Percentiles rank a stretch among this genome's conserved stretches.
Conservation (phyloP, 352 stramenopile species). For the Achlya hypogyna region DNA sequence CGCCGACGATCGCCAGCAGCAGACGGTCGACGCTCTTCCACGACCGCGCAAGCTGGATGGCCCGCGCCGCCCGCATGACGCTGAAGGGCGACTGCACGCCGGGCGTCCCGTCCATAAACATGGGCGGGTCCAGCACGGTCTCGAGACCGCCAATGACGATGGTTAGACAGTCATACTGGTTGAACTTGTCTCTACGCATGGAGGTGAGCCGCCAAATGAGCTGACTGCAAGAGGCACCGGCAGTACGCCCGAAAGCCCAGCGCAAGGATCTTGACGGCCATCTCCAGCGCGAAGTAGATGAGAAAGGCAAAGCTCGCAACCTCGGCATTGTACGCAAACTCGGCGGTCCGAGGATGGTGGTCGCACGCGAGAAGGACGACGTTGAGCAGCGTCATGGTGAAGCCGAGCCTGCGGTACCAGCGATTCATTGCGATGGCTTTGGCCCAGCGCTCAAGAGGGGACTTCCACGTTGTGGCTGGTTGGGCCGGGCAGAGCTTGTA, state of each 20-base stretch:
- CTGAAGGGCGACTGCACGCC: constrained; percentile 35
- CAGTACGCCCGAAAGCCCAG: constrained; percentile 67
- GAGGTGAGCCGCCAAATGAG: neutral
- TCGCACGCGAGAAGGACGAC: constrained; percentile 70
- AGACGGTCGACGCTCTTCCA: constrained; percentile 88
- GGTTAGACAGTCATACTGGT: constrained; percentile 79
- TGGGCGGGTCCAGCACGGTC: constrained; percentile 49
- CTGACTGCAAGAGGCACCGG: constrained; percentile 6
- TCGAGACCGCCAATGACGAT: constrained; percentile 70
- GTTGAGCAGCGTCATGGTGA: constrained; percentile 80
- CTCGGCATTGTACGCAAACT: constrained; percentile 47
- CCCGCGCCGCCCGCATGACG: constrained; percentile 81
- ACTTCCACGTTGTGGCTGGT: constrained; percentile 49
- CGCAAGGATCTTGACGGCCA: constrained; percentile 73
- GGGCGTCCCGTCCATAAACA: constrained; percentile 36
- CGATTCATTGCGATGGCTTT: constrained; percentile 37
- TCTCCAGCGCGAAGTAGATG: constrained; percentile 56
- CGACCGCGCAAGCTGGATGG: constrained; percentile 92
- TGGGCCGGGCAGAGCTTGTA: neutral
- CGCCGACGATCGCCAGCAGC: constrained; percentile 37
- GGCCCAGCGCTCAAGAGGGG: constrained; percentile 58
- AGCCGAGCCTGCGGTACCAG: constrained; percentile 40
- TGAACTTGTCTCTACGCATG: constrained; percentile 44
- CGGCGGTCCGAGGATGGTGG: constrained; percentile 65
- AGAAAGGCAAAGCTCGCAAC: constrained; percentile 72